These are phyloP conservation scores for Trichosporon sp. DNA, from an alignment of 1,284 basidiomycete genomes.

Conservation along the genomic window DNA sequence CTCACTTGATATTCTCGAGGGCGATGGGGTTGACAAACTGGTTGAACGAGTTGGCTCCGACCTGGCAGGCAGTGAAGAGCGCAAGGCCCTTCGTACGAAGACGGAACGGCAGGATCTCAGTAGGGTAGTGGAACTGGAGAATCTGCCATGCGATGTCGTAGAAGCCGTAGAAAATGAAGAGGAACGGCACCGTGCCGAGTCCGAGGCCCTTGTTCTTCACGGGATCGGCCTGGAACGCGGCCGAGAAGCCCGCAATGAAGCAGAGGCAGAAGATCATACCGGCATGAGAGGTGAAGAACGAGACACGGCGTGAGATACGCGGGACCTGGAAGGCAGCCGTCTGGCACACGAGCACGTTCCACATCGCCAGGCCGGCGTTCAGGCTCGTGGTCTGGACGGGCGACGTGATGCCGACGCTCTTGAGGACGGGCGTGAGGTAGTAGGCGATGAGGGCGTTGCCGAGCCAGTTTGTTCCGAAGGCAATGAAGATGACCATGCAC, in stretches of 20 bases:
- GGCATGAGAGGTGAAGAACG: constrained; percentile 12
- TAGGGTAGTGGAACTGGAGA: constrained; percentile 55
- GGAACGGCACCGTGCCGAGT: constrained; percentile 8
- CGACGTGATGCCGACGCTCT: constrained; percentile 7
- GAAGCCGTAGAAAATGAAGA: constrained; percentile 20
- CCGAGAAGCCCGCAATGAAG: constrained; percentile 4
- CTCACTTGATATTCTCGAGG: constrained; percentile 2
- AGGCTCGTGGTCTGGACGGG: constrained; percentile 26
- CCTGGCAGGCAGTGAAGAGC: constrained; percentile 10
- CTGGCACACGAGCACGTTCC: constrained; percentile 21
- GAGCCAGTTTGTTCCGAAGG: constrained; percentile 52
- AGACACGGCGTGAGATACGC: constrained; percentile 2
- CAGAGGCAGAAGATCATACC: constrained; percentile 11
- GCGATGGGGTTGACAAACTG: constrained; percentile 10
- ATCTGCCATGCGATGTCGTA: constrained; percentile 18
- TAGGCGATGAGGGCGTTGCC: constrained; percentile 46
- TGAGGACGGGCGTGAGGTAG: constrained; percentile 25
- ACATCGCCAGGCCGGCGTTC: constrained; percentile 24
- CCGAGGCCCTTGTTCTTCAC: constrained; percentile 8
- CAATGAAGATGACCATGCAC: constrained; percentile 46
- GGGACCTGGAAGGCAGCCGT: constrained; percentile 7
- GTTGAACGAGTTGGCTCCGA: constrained; percentile 3
- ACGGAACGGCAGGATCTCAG: constrained; percentile 25
- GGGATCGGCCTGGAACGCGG: constrained; percentile 7
- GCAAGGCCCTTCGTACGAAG: constrained; percentile 27